phyloP scores from a whole-genome alignment of 2,329 filamentous ascomycete genomes.

The Didymella keratinophila region DNA sequence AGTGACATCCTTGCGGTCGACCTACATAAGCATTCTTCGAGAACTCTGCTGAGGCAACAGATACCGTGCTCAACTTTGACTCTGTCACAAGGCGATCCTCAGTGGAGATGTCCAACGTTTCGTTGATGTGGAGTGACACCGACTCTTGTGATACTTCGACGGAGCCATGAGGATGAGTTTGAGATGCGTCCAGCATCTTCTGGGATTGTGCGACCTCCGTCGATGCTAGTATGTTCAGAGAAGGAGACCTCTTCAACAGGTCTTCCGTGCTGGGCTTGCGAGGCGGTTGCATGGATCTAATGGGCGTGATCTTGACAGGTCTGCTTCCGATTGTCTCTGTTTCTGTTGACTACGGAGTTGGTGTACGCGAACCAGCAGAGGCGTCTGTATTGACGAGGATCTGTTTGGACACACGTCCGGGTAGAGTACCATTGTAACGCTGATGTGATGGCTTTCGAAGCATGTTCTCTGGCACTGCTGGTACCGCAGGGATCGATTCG shows the following conservation, averaged over 20 bases:
- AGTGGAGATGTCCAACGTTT: background rate
- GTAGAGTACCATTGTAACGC: constrained; percentile 20
- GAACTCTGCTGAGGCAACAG: background rate
- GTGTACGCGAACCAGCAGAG: constrained; percentile 14
- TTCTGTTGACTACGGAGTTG: constrained; percentile 16
- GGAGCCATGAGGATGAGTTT: background rate
- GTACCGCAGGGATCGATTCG: constrained; percentile 19
- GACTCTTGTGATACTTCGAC: background rate
- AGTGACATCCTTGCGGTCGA: background rate
- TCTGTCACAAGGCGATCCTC: background rate
- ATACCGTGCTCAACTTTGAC: background rate
- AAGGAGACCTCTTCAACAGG: background rate
- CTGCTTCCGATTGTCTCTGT: background rate
- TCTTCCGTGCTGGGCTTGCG: constrained; percentile 19
- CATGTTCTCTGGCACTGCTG: constrained; percentile 11
- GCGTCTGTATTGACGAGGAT: constrained; percentile 19
- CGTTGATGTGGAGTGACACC: background rate
- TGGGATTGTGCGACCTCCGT: background rate
- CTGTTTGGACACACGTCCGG: constrained; percentile 22
- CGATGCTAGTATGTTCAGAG: background rate
- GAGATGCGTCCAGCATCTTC: no score
- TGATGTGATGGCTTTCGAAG: constrained; percentile 1
- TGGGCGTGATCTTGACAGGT: constrained; percentile 26
- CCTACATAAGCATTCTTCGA: constrained; percentile 1
- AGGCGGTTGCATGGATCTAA: constrained; percentile 36